Base-by-base conservation (phyloP, 148 eudicot genomes). In the Chenopodium formosanum region DNA sequence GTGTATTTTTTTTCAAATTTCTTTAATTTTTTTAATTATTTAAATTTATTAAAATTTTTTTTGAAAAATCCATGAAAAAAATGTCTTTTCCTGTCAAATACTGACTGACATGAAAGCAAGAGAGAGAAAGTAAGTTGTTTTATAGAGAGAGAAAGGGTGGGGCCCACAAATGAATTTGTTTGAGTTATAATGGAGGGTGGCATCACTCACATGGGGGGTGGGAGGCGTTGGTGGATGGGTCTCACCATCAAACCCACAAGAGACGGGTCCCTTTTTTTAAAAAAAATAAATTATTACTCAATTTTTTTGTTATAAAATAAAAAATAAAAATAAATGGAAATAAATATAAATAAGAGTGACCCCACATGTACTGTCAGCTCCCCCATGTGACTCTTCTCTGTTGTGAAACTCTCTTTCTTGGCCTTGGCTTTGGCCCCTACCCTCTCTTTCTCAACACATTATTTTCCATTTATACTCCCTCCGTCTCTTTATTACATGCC, bases 321-420 rank as follows among this genome's bases (percentile, higher is more conserved):
- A 67, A 65, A 23, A 25, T n/a, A 13, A 66, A 25, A 25, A 27
- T n/a, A 9, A 66, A 25, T 4, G 14, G 12, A 23, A 68, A 31
- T 70, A 4, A 4, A 46, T 2, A 34, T 23, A 56, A 56, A 56
- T 56, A 17, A 37, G 40, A 37, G 6, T 37, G 77, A 74, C 77
- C 85, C 85, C 77, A 78, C 85, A 62, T 83, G 77, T 62, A 83
- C 56, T 83, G 78, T 83, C 78, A 78, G 74, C 81, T 34, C 64
- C 68, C 40, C 84, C 77, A 82, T 82, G 84, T 82, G 84, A 76
- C 80, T 80, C 70, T 73, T 44, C 69, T 73, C 69, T 44, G 46
- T 62, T 63, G 7, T 46, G 14, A 53, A 44, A 64, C 63, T 32
- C 48, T 37, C 22, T 7, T 37, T 37, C 40, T 37, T 37, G 40